Evolutionary conservation across 495 filamentous ascomycete genomes (phyloP).

Genomic region (Penicillium bovifimosum): DNA sequence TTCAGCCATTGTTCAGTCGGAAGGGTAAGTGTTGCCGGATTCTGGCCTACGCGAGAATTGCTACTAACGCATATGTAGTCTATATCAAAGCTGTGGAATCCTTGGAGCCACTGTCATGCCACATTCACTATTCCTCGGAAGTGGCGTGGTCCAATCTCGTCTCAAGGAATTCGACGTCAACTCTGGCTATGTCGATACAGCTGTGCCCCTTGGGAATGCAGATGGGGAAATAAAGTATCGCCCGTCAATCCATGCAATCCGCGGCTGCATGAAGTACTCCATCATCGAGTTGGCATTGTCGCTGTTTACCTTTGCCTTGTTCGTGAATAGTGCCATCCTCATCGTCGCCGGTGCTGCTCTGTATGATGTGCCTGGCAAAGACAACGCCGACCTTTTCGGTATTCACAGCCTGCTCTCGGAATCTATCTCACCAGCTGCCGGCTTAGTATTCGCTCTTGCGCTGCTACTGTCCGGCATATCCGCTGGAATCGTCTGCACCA

Average conservation of each 20-base stretch:
- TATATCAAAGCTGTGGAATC: constrained; percentile 90
- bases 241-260: constrained; percentile 72
- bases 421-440: constrained; percentile 65
- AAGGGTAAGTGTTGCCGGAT: constrained; percentile 43
- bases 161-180: constrained; percentile 71
- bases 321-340: constrained; percentile 87
- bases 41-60: background rate
- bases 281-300: constrained; percentile 69
- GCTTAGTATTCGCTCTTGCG: constrained; percentile 71
- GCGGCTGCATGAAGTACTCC: constrained; percentile 72
- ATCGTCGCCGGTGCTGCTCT: constrained; percentile 82
- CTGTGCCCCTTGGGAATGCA: constrained; percentile 31
- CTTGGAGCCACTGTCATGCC: constrained; percentile 94
- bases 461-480: constrained; percentile 71
- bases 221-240: constrained; percentile 59
- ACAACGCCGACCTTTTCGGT: constrained; percentile 69
- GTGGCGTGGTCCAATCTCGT: constrained; percentile 77
- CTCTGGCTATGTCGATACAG: constrained; percentile 49
- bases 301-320: constrained; percentile 89
- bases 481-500: constrained; percentile 78
- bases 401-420: constrained; percentile 71
- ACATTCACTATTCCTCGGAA: constrained; percentile 85
- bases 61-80: constrained; percentile 35
- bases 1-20: constrained; percentile 60
- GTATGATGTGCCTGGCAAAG: constrained; percentile 49